Evolutionary conservation across 176 grass and related monocot species (phyloP).

Genomic region (Melocanna baccifera): DNA sequence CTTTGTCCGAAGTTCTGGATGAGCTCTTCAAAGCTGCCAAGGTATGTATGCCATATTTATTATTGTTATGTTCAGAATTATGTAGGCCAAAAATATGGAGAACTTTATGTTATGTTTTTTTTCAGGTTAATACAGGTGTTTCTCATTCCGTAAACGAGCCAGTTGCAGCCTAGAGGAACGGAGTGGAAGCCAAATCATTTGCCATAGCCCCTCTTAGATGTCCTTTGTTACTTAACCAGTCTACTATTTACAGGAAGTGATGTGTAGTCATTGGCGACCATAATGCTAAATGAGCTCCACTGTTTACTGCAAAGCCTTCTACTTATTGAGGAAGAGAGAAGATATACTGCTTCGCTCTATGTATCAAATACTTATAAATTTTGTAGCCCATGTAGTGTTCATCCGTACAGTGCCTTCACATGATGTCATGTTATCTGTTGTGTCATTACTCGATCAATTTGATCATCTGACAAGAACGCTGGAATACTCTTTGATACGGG

Average conservation of each 20-base stretch:
- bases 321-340: neutral
- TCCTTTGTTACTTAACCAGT: neutral
- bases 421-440: neutral
- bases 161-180: constrained; percentile 48
- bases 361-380: constrained; percentile 12
- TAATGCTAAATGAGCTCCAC: neutral
- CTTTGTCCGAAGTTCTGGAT: constrained; percentile 78
- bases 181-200: constrained; percentile 12
- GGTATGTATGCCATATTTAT: constrained; percentile 38
- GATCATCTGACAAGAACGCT: neutral
- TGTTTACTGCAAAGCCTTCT: neutral
- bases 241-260: neutral
- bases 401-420: neutral
- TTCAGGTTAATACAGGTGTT: constrained; percentile 43
- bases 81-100: neutral
- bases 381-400: constrained; percentile 26
- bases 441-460: neutral
- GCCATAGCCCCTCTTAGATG: neutral
- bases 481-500: too few relatives aligned
- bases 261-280: neutral
- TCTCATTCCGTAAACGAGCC: constrained; percentile 55
- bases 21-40: constrained; percentile 83
- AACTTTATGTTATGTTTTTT: constrained; percentile 1
- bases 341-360: neutral
- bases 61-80: neutral